A percentile compares a stretch with the other conserved stretches of the same genome.
phyloP scores from a whole-genome alignment of 148 eudicot species.

The Camellia sinensis region DNA sequence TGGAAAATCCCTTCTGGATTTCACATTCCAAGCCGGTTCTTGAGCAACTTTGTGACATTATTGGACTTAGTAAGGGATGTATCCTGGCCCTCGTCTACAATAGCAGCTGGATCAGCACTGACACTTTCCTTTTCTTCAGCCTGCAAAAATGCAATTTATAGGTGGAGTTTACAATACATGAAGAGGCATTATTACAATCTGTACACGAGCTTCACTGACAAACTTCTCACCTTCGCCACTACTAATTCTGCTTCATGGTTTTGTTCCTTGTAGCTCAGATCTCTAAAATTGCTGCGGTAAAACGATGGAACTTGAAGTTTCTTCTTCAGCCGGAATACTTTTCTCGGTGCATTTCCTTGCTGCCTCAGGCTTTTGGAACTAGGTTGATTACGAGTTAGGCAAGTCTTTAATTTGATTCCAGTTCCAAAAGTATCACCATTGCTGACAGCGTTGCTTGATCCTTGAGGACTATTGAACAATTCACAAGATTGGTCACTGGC shows the following conservation, averaged over 20 bases:
- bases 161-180: neutral
- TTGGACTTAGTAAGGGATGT: neutral
- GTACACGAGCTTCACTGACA: neutral
- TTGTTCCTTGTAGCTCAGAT: conserved; percentile 14
- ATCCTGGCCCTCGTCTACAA: conserved; percentile 10
- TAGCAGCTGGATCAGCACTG: neutral
- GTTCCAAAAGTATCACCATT: conserved; percentile 22
- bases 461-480: neutral
- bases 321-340: conserved; percentile 52
- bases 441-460: conserved; percentile 15
- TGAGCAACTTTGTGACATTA: conserved; percentile 2
- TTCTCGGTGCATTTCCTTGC: conserved; percentile 79
- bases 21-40: neutral
- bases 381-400: conserved; percentile 22
- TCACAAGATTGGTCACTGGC: too few relatives aligned
- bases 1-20: conserved; percentile 1
- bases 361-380: conserved; percentile 5
- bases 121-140: conserved; percentile 11
- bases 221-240: conserved; percentile 27
- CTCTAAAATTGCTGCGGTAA: conserved; percentile 15
- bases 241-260: conserved; percentile 9
- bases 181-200: neutral
- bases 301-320: conserved; percentile 21
- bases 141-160: conserved; percentile 27
- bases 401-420: conserved; percentile 50